Conservation (phyloP, 1,284 basidiomycete species). For the Apiotrichum mycotoxinovorans region DNA sequence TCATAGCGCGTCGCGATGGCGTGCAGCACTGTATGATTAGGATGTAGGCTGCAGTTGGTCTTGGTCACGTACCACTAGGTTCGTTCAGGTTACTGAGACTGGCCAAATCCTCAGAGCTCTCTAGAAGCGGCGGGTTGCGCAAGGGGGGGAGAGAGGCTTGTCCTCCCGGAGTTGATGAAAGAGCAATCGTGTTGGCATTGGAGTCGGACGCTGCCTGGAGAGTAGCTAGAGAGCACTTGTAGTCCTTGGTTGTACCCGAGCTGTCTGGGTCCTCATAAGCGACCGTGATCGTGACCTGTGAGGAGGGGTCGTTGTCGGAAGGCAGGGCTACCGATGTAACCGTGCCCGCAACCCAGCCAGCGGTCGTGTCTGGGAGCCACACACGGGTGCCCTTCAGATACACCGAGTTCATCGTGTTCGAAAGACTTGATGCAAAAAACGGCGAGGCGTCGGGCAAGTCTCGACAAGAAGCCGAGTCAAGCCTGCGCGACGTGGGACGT, state of each 20-base stretch:
- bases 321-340: conserved; percentile 39
- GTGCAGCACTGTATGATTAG: conserved; percentile 68
- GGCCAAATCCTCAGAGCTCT: conserved; percentile 96
- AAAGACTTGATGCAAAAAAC: background rate
- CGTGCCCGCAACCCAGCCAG: conserved; percentile 49
- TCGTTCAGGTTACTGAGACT: conserved; percentile 98
- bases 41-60: background rate
- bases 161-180: conserved; percentile 20
- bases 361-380: conserved; percentile 46
- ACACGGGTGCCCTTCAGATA: conserved; percentile 50
- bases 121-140: conserved; percentile 91
- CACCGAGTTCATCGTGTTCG: conserved; percentile 32
- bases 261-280: conserved; percentile 24
- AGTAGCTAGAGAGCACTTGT: conserved; percentile 39
- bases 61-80: conserved; percentile 70
- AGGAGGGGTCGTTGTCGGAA: conserved; percentile 20
- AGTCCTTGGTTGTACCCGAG: conserved; percentile 24
- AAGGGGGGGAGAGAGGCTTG: conserved; percentile 70
- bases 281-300: conserved; percentile 38
- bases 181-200: conserved; percentile 22
- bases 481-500: background rate
- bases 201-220: conserved; percentile 29
- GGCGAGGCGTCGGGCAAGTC: background rate
- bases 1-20: conserved; percentile 96
- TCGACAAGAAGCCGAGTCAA: background rate